phyloP scores from a whole-genome alignment of 176 grass and related monocot species.

The Cymbopogon citratus region DNA sequence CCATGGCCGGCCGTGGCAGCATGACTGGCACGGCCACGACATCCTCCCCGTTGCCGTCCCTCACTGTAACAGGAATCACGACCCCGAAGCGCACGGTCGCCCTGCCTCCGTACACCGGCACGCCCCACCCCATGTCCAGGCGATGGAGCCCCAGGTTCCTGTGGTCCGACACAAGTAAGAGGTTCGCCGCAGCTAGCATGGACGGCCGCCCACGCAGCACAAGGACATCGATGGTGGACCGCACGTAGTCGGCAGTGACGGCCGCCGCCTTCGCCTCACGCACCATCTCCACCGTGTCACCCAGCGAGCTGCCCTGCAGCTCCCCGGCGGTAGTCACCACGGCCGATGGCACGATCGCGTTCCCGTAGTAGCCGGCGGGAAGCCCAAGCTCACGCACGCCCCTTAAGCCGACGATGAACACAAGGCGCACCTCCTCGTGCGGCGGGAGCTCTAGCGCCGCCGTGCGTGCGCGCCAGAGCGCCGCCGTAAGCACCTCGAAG shows the following conservation, averaged over 20 bases:
- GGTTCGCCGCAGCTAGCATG: background rate
- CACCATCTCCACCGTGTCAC: conserved; percentile 22
- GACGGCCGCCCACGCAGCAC: conserved; percentile 5
- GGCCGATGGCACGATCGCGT: conserved; percentile 12
- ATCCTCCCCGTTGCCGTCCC: background rate
- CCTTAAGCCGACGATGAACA: conserved; percentile 11
- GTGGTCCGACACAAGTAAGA: conserved; percentile 22
- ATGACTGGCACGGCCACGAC: conserved; percentile 12
- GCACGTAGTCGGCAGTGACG: conserved; percentile 28
- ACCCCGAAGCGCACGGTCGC: background rate
- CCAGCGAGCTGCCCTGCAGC: background rate
- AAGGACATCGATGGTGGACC: conserved; percentile 18
- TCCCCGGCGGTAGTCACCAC: background rate
- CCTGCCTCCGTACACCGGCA: conserved; percentile 2
- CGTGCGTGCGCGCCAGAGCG: conserved; percentile 24
- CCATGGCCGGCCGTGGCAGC: conserved; percentile 33
- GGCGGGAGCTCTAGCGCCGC: background rate
- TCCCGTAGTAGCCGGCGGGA: conserved; percentile 37
- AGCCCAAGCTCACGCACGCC: background rate
- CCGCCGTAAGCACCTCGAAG: conserved; percentile 31
- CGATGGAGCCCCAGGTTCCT: conserved; percentile 1
- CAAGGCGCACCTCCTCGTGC: background rate
- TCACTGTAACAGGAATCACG: background rate
- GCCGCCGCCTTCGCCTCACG: conserved; percentile 19
- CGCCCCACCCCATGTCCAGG: conserved; percentile 37